Evolutionary conservation across 805 yeast species (phyloP), one percentile per base, ranked within the genome.

Genomic region (Candida hispaniensis): DNA sequence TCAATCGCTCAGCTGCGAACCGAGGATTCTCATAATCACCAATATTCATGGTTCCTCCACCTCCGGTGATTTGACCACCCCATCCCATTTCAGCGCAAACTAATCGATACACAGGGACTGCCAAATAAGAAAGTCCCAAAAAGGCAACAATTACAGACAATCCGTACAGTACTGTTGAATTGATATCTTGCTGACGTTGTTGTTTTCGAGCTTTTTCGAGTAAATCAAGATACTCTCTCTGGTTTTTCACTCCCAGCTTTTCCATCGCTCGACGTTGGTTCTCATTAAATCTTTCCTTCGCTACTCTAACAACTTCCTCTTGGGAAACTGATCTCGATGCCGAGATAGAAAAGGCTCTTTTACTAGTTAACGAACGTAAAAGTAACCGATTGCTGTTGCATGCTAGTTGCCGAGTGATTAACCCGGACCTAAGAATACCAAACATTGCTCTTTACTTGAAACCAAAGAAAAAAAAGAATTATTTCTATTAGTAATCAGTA

Each of bases 41-140:
- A 5, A 28, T 23, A 21, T 32, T 32, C 36, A 32, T 32, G 28
- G 23, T 32, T 9, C 36, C 36, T n/a, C n/a, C n/a, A 16, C 36
- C 36, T 6, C 28, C 28, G 0, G 96, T 86, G 47, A 86, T 79
- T 7, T 97, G 97, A 25, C 98, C 98, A 32, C 88, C 95, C 71
- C 79, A 91, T 0, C 98, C 98, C 0, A 96, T 86, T 56, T 93
- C 70, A 48, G 86, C 81, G 63, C 98, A 91, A 18, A 91, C 66
- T 6, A 86, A 83, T 46, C 96, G 64, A 56, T 91, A 91, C 5
- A 91, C 60, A 4, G 97, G 97, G 12, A 91, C 98, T 1, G 95
- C 81, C 7, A 85, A 80, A 57, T 83, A 91, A 0, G 93, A 69
- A 5, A 88, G 61, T 0, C 93, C 81, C 11, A 82, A 58, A 43